Evolutionary conservation across 2,329 filamentous ascomycete species (phyloP).

Genomic region (Talaromyces sp.): DNA sequence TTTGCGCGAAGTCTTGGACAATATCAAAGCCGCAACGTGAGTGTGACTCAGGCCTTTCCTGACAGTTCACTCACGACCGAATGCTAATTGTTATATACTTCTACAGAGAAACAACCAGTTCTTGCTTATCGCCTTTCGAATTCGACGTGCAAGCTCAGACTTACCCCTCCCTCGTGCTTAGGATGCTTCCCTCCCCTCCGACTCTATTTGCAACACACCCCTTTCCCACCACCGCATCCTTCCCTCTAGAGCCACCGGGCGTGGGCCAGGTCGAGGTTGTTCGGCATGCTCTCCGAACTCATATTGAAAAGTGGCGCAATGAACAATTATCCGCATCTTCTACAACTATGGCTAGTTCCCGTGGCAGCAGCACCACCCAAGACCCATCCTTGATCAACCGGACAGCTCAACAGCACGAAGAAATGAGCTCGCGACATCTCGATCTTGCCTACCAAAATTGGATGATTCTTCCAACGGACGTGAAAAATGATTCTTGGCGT

Average conservation of each 20-base stretch:
- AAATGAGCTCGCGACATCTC: slow-evolving; percentile 67
- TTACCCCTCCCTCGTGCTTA: slow-evolving; percentile 78
- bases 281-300: slow-evolving; percentile 58
- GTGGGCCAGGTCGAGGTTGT: slow-evolving; percentile 70
- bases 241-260: slow-evolving; percentile 72
- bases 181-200: slow-evolving; percentile 72
- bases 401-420: slow-evolving; percentile 57
- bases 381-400: slow-evolving; percentile 36
- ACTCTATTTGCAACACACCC: slow-evolving; percentile 78
- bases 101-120: neutral
- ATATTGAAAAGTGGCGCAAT: slow-evolving; percentile 62
- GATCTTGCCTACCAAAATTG: slow-evolving; percentile 73
- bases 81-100: slow-evolving; percentile 1
- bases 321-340: slow-evolving; percentile 30
- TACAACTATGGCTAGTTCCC: slow-evolving; percentile 41
- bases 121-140: slow-evolving; percentile 51
- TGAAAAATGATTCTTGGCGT: slow-evolving; percentile 45
- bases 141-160: slow-evolving; percentile 82
- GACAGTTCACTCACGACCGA: neutral
- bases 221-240: slow-evolving; percentile 70
- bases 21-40: slow-evolving; percentile 77
- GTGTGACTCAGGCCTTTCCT: slow-evolving; percentile 20
- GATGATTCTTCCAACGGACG: slow-evolving; percentile 56
- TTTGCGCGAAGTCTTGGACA: slow-evolving; percentile 73
- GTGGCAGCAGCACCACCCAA: slow-evolving; percentile 19